phyloP scores from a whole-genome alignment of 148 eudicot genomes.

The Heliamphora exappendiculata region DNA sequence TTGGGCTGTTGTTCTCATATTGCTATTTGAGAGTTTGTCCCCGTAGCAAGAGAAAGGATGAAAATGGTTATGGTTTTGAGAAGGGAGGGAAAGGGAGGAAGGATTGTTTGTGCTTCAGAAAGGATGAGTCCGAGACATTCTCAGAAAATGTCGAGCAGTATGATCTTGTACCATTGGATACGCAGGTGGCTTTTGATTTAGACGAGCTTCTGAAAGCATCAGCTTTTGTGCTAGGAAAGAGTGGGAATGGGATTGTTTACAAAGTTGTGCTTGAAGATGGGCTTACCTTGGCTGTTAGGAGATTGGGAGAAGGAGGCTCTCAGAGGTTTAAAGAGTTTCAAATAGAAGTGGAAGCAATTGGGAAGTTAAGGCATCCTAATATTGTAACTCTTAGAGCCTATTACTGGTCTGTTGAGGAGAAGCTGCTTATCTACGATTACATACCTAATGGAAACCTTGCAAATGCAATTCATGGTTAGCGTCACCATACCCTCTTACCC shows the following conservation, averaged over 20 bases:
- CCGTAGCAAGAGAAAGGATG: constrained; percentile 43
- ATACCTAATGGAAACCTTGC: constrained; percentile 71
- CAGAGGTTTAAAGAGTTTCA: constrained; percentile 92
- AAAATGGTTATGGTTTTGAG: constrained; percentile 26
- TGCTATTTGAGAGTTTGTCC: constrained; percentile 63
- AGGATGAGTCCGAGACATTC: constrained; percentile 78
- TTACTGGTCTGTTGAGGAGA: constrained; percentile 97
- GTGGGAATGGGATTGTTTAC: constrained; percentile 94
- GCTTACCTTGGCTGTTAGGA: constrained; percentile 73
- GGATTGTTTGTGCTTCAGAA: constrained; percentile 76
- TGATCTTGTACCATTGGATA: constrained; percentile 75
- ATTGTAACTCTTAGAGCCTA: constrained; percentile 79
- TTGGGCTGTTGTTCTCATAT: constrained; percentile 77
- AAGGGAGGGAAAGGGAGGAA: constrained; percentile 45
- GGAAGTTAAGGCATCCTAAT: constrained; percentile 82
- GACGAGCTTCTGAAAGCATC: constrained; percentile 98
- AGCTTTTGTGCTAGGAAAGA: constrained; percentile 90
- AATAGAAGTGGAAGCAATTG: constrained; percentile 89
- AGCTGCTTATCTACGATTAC: constrained; percentile 85
- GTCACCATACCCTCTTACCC: constrained; percentile 7
- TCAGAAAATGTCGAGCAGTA: constrained; percentile 79
- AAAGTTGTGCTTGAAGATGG: constrained; percentile 97
- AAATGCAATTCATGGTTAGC: constrained; percentile 79
- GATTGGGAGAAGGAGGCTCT: constrained; percentile 96
- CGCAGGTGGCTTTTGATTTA: constrained; percentile 64